Base-by-base conservation (phyloP, 2,329 filamentous ascomycete genomes). In the Pseudogymnoascus verrucosus region DNA sequence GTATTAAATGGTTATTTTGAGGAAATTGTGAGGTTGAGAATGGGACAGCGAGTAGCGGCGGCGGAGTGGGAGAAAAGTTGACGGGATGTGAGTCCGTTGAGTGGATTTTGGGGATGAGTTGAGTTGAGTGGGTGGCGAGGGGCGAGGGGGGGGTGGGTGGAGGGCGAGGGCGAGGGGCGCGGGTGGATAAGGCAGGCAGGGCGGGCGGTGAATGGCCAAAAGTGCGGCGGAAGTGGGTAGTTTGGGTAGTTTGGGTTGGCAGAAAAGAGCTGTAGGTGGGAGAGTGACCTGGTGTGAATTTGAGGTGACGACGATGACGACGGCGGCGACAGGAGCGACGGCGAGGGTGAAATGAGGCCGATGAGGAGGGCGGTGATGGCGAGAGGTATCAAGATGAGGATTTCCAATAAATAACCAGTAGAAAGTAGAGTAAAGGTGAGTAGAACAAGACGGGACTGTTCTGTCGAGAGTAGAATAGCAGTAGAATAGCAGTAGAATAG, bases 141-240 rank as follows among this genome's bases (percentile, higher is more conserved):
- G 51, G 42, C 42, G 42, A 7, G 14, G 42, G 42, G 21, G 19
- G 19, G 19, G 44, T 28, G 44, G 44, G 44, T 51, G 21, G 21
- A 23, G 21, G 21, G 21, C 3, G 21, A 23, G 21, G 42, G 47
- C 47, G 47, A 54, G 47, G 47, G 51, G 51, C 28, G 51, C 8
- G 51, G 51, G 51, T 57, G 51, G 51, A 57, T 57, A 57, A 19
- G 19, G 21, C 21, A 54, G 51, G 51, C 26, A 57, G 28, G 26
- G 51, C 51, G 51, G 51, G 51, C 51, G 51, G 51, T 57, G 51
- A 57, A 57, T 57, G 51, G 51, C n/a, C 51, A 31, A 57, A 34
- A 57, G 26, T 7, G 51, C 10, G 2, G 51, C 10, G 2, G 10
- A 34, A 34, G 51, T 57, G 51, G 51, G 26, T 28, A 28, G 26